Base-by-base conservation (phyloP, 495 filamentous ascomycete genomes). In the Aspergillus kassunensis region DNA sequence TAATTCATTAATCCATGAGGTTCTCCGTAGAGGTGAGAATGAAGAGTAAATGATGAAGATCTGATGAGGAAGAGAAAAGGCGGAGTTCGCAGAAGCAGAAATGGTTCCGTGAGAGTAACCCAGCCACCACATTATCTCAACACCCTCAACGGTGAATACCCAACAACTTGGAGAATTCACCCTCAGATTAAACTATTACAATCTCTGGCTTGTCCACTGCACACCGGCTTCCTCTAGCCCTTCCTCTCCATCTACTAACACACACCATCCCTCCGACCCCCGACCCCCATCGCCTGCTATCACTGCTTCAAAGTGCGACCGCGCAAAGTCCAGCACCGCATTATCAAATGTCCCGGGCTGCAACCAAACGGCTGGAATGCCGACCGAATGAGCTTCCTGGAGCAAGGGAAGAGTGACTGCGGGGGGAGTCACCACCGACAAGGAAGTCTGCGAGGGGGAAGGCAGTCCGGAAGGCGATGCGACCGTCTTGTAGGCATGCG, bases 271-370 rank as follows among this genome's bases (percentile, higher is more conserved):
- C 69, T 95, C 89, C 31, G 76, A 69, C 19, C 80, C 87, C 24
- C 53, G 52, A 8, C 88, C 87, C 3, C 82, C 87, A 6, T 83
- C 80, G 16, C 80, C 80, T 4, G 86, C 90, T 56, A 95, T 76
- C 20, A 83, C 86, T 20, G 83, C 83, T 56, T 80, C 71, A 64
- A 92, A 90, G 60, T 78, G 77, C 56, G 63, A 70, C 51, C 63
- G 69, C 18, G 89, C 89, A 68, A 77, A 93, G 7, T 74, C 72
- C 54, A 95, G 59, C 36, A 87, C 86, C 34, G 81, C 76, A 21
- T 85, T 78, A 64, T 96, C 82, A 58, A 87, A 97, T 8, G 81
- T 90, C 1, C 92, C 92, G 0, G 93, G 93, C 68, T 98, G 93
- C 51, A 98, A 67, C 87, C 91, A 98, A 12, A 97, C 89, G 12